These are phyloP conservation scores for Podospora sp. DNA, from an alignment of 495 filamentous ascomycete species.

Conservation along the genomic window DNA sequence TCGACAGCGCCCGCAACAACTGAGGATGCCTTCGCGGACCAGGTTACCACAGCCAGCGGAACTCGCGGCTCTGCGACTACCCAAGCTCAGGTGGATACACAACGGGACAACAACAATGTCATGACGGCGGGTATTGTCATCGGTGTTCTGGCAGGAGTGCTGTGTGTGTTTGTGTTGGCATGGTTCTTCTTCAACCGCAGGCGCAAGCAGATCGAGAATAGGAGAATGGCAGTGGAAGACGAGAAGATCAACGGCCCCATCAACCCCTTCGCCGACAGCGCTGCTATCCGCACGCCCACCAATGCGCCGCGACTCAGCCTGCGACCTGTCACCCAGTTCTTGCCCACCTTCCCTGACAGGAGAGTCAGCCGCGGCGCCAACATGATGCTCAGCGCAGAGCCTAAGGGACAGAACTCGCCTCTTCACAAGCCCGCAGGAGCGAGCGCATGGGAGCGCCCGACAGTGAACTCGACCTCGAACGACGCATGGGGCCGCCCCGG, in stretches of 20 bases:
- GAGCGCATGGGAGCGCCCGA: conserved; percentile 48
- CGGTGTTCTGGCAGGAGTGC: conserved; percentile 68
- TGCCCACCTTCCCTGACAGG: conserved; percentile 53
- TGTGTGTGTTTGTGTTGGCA: conserved; percentile 62
- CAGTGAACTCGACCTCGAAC: conserved; percentile 24
- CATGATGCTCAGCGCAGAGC: conserved; percentile 42
- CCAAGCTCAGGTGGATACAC: conserved; percentile 33
- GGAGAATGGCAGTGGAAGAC: conserved; percentile 53
- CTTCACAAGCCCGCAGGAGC: conserved; percentile 30
- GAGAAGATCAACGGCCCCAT: conserved; percentile 51
- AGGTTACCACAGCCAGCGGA: conserved; percentile 24
- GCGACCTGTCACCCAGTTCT: conserved; percentile 85
- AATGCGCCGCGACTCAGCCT: conserved; percentile 77
- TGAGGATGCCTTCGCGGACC: conserved; percentile 5
- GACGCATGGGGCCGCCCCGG: conserved; percentile 41
- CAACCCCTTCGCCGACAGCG: conserved; percentile 42
- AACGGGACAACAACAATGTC: conserved; percentile 56
- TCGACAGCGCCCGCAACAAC: conserved; percentile 15
- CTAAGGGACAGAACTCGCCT: conserved; percentile 29
- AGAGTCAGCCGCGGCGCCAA: conserved; percentile 53
- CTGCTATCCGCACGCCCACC: conserved; percentile 38
- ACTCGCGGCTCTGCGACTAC: conserved; percentile 27
- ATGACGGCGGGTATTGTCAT: conserved; percentile 84
- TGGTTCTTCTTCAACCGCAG: conserved; percentile 70
- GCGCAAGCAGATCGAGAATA: conserved; percentile 51